Percentiles rank a stretch among this genome's conserved stretches.
Evolutionary conservation across 805 yeast species (phyloP).

Genomic region (Candida namnaoensis): DNA sequence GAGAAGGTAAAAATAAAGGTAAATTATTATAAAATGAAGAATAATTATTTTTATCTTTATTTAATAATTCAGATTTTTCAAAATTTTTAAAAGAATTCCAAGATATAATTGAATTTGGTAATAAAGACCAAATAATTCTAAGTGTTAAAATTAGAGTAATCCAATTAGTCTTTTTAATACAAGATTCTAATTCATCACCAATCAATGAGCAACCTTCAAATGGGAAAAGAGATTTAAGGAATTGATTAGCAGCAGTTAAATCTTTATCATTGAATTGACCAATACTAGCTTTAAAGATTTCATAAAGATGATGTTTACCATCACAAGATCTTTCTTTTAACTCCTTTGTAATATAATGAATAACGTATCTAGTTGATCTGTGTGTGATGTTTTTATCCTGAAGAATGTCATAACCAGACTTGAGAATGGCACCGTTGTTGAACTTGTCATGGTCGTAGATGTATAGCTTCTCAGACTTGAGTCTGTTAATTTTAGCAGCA

Average conservation of each 20-base stretch:
- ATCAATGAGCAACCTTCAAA: slow-evolving; percentile 27
- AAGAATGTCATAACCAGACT: slow-evolving; percentile 15
- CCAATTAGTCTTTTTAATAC: slow-evolving; percentile 15
- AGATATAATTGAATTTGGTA: slow-evolving; percentile 25
- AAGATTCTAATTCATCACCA: slow-evolving; percentile 18
- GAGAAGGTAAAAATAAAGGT: slow-evolving; percentile 24
- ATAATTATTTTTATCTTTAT: slow-evolving; percentile 7
- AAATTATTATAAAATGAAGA: slow-evolving; percentile 24
- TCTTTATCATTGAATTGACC: slow-evolving; percentile 24
- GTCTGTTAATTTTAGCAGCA: slow-evolving; percentile 19
- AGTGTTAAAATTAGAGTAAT: slow-evolving; percentile 19
- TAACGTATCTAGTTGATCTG: slow-evolving; percentile 23
- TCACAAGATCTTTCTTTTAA: slow-evolving; percentile 15
- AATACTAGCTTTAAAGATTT: slow-evolving; percentile 25
- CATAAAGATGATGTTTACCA: slow-evolving; percentile 14
- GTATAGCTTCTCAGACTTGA: slow-evolving; percentile 20
- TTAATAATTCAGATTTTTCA: slow-evolving; percentile 13
- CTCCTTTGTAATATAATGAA: slow-evolving; percentile 23
- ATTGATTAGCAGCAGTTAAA: slow-evolving; percentile 16
- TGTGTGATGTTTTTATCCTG: slow-evolving; percentile 17
- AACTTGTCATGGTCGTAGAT: slow-evolving; percentile 23
- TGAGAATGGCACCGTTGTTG: slow-evolving; percentile 17
- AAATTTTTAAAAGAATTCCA: slow-evolving; percentile 24
- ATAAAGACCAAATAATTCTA: slow-evolving; percentile 24
- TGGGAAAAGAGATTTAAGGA: slow-evolving; percentile 23